Evolutionary conservation across 1,139 yeast species (phyloP).

Genomic region (Magnusiomyces magnusii): DNA sequence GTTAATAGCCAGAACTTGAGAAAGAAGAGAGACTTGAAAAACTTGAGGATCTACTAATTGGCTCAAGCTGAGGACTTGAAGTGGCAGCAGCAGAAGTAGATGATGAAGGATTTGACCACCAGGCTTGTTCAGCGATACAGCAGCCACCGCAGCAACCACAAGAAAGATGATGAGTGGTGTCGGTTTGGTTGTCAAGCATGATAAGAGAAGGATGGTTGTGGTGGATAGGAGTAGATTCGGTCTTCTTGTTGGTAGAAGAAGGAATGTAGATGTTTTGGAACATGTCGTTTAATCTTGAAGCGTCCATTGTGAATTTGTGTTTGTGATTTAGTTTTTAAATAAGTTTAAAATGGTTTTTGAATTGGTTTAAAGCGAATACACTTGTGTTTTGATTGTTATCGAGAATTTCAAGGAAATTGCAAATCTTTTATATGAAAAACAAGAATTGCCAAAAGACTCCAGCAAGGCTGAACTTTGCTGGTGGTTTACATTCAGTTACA

Average conservation of each 20-base stretch:
- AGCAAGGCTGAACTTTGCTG: neutral
- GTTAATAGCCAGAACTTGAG: neutral
- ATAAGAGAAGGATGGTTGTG: slow-evolving; percentile 16
- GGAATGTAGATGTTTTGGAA: slow-evolving; percentile 43
- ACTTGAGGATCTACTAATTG: slow-evolving; percentile 5
- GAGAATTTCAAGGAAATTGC: neutral
- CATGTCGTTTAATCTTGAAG: slow-evolving; percentile 35
- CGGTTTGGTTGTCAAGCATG: slow-evolving; percentile 36
- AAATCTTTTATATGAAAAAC: neutral
- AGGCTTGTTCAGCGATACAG: slow-evolving; percentile 43
- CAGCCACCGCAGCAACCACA: slow-evolving; percentile 45
- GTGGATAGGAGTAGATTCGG: slow-evolving; percentile 19
- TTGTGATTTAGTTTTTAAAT: slow-evolving; percentile 4
- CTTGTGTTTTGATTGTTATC: too few relatives aligned
- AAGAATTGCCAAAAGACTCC: neutral
- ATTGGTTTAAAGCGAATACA: neutral
- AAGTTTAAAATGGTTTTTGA: neutral
- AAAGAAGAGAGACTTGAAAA: slow-evolving; percentile 9
- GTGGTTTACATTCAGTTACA: neutral
- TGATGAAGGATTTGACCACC: slow-evolving; percentile 31
- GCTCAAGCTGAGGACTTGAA: slow-evolving; percentile 5
- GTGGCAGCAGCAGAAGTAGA: neutral
- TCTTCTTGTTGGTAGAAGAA: slow-evolving; percentile 18
- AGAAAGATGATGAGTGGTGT: slow-evolving; percentile 38
- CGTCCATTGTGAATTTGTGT: slow-evolving; percentile 35